Percentiles rank a stretch among this genome's conserved stretches.
phyloP scores from a whole-genome alignment of 257 asterid genomes.

The Lycium ferocissimum region DNA sequence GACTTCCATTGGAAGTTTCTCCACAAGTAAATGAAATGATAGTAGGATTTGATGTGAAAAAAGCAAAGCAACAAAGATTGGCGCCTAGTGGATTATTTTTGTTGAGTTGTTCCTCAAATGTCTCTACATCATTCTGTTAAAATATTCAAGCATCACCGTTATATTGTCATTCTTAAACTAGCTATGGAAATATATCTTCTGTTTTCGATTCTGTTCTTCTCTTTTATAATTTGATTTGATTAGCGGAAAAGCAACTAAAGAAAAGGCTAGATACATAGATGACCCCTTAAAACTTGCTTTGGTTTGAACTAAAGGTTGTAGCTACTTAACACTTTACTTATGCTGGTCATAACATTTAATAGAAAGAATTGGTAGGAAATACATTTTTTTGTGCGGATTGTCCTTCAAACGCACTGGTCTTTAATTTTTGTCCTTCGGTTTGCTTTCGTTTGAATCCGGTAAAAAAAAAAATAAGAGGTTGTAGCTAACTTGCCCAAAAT shows the following conservation, averaged over 20 bases:
- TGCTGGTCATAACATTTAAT: no score
- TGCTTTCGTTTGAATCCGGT: no score
- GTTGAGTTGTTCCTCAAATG: not conserved
- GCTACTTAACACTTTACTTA: no score
- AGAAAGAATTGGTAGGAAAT: no score
- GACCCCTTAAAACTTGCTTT: no score
- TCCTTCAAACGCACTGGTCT: no score
- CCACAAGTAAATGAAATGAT: conserved; percentile 72
- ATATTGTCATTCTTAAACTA: not conserved
- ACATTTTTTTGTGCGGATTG: no score
- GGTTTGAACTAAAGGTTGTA: no score
- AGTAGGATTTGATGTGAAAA: not conserved
- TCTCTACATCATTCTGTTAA: not conserved
- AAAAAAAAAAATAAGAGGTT: no score
- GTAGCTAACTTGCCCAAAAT: no score
- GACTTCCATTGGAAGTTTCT: conserved; percentile 86
- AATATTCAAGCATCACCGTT: not conserved
- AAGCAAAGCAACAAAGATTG: not conserved
- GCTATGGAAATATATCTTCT: not conserved
- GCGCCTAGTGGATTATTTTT: not conserved
- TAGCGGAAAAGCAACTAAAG: not conserved
- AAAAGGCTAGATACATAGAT: no score
- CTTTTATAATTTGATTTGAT: not conserved
- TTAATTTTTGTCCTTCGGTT: no score
- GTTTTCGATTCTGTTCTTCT: not conserved